Evolutionary conservation across 805 yeast genomes (phyloP), one percentile per base, ranked within the genome.

Genomic region (Lachancea quebecensis): DNA sequence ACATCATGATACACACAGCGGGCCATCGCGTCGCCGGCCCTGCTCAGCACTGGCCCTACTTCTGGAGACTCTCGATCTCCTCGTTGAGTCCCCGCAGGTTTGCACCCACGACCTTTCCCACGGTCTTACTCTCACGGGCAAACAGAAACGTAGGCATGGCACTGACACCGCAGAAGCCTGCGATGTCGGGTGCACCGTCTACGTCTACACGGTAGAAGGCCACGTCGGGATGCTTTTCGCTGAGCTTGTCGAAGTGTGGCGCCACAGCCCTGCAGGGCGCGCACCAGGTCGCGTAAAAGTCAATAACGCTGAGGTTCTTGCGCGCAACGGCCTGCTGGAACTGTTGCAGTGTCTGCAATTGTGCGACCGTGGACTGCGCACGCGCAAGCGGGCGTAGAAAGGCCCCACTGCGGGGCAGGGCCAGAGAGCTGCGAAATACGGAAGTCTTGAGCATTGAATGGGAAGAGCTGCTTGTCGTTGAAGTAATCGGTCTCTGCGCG

Each of bases 131-230:
- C 40, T 78, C 70, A 59, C 81, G 78, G 63, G 78, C 77, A 29
- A 81, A 64, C 17, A 82, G 56, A 48, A 82, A 79, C 2, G 91
- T 85, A 38, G 93, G 93, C 89, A 84, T 82, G 32, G 91, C 88
- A 18, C 77, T 68, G 41, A 84, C 70, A 10, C 77, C 81, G 57
- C 78, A 77, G 47, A 76, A 79, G 45, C 60, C 66, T 9, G 89
- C 86, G 42, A 82, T 66, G 35, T 79, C 86, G 14, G 65, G 68
- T 27, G 74, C 73, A 34, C 72, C 69, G 59, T 84, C 93, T 39
- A 84, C 88, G 53, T 85, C 89, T 30, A 83, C 79, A 57, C 84
- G 80, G 53, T 75, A 77, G 55, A 84, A 85, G 44, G 72, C 72
- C 1, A 79, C 85, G 2, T 52, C 52, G 8, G 64, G 60, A 46